A percentile compares a stretch with the other conserved stretches of the same genome.
These are phyloP conservation scores for Aureobasidium sp. DNA, from an alignment of 2,329 filamentous ascomycete species.

Conservation along the genomic window DNA sequence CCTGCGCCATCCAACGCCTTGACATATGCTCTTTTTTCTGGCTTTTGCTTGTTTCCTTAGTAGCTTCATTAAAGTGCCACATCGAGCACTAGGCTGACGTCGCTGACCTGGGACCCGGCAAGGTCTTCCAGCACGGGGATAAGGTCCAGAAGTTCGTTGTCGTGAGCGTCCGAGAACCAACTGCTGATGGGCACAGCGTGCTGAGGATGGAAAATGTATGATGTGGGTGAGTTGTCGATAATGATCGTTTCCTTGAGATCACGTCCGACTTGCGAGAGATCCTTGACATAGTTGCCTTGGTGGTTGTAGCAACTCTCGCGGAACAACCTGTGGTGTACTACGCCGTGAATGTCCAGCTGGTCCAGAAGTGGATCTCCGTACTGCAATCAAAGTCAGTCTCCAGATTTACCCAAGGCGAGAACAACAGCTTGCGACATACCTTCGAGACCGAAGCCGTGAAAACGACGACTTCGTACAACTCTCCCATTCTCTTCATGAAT, in stretches of 20 bases:
- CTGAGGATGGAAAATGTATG: conserved; percentile 98
- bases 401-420: not conserved
- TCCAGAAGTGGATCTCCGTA: conserved; percentile 95
- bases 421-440: conserved; percentile 40
- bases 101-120: conserved; percentile 76
- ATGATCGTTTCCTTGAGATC: conserved; percentile 98
- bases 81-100: conserved; percentile 96
- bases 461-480: conserved; percentile 96
- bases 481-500: conserved; percentile 97
- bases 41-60: not conserved
- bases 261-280: conserved; percentile 91
- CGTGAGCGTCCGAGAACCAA: conserved; percentile 99
- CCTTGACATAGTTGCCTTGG: conserved; percentile 99
- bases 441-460: conserved; percentile 99
- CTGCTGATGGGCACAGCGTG: conserved; percentile 98
- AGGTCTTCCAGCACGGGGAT: conserved; percentile 98
- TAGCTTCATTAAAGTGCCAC: conserved; percentile 47
- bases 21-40: conserved; percentile 1
- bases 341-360: conserved; percentile 93
- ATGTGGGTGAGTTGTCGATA: conserved; percentile 98
- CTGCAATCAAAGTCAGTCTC: conserved; percentile 35
- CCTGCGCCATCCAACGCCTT: conserved; percentile 6
- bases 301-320: conserved; percentile 99
- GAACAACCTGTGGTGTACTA: conserved; percentile 93
- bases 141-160: conserved; percentile 94